Percentiles rank a stretch among this genome's conserved stretches.
phyloP scores from a whole-genome alignment of 805 yeast genomes.

The Blastobotrys chiropterorum region DNA sequence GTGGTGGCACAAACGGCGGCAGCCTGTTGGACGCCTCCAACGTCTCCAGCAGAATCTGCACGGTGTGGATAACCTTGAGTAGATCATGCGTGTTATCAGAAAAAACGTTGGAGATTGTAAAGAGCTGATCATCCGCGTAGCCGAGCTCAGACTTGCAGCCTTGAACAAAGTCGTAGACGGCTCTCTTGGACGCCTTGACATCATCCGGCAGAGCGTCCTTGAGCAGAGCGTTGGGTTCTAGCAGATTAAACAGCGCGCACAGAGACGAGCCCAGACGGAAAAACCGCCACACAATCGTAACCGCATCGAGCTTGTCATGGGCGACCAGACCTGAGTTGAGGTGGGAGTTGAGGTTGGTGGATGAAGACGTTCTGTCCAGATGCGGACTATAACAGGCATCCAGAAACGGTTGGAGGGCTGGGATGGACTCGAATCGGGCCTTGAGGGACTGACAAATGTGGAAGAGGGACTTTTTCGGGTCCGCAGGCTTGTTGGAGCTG shows the following conservation, averaged over 20 bases:
- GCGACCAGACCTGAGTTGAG: constrained; percentile 4
- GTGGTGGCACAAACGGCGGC: constrained; percentile 7
- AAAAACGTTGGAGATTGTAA: constrained; percentile 86
- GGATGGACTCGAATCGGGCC: constrained; percentile 20
- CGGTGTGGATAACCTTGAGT: constrained; percentile 66
- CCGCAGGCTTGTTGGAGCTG: constrained; percentile 19
- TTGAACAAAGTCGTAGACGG: constrained; percentile 81
- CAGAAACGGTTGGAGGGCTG: constrained; percentile 17
- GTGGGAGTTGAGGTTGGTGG: constrained; percentile 10
- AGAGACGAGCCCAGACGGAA: constrained; percentile 91
- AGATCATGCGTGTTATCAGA: constrained; percentile 75
- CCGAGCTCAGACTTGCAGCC: constrained; percentile 76
- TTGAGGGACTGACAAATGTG: constrained; percentile 23
- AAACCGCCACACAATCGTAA: constrained; percentile 79
- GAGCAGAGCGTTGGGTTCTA: constrained; percentile 42
- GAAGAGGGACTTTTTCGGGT: constrained; percentile 21
- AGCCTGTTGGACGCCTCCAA: constrained; percentile 21
- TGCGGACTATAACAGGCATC: constrained; percentile 14
- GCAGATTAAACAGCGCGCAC: constrained; percentile 73
- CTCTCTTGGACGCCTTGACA: constrained; percentile 74
- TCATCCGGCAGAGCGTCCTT: constrained; percentile 67
- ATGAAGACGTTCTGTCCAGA: constrained; percentile 33
- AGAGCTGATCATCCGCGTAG: constrained; percentile 73
- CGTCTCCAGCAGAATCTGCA: constrained; percentile 54
- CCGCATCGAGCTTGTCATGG: constrained; percentile 57